phyloP scores from a whole-genome alignment of 192 early-diverging fungal species.

The Helicostylum pulchrum region DNA sequence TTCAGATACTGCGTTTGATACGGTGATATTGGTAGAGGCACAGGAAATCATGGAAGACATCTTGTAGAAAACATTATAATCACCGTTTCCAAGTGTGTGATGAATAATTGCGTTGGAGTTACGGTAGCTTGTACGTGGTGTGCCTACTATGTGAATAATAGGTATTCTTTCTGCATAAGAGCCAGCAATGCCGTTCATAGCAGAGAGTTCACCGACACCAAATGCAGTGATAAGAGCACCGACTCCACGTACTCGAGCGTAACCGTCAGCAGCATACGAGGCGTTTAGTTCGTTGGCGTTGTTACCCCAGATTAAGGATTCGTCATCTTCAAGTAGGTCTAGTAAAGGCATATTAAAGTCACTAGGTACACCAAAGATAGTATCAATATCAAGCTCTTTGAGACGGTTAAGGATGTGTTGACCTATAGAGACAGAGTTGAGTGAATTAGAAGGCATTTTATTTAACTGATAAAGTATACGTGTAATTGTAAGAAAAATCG shows the following conservation, averaged over 20 bases:
- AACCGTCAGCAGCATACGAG: constrained; percentile 50
- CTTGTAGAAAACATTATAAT: too few species aligned
- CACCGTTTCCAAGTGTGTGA: too few species aligned
- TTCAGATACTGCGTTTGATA: too few species aligned
- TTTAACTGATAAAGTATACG: too few species aligned
- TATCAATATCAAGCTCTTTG: constrained; percentile 43
- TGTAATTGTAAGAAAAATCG: too few species aligned
- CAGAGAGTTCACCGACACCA: constrained; percentile 45
- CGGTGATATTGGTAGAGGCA: too few species aligned
- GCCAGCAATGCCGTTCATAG: constrained; percentile 45
- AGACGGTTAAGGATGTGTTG: constrained; percentile 39
- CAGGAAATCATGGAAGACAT: too few species aligned
- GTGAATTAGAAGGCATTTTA: too few species aligned
- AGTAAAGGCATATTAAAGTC: constrained; percentile 42
- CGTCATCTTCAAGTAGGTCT: constrained; percentile 35
- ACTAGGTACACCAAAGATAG: constrained; percentile 46
- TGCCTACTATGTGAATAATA: constrained; percentile 51
- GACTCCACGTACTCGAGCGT: constrained; percentile 42
- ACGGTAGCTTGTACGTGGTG: constrained; percentile 39
- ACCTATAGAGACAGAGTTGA: constrained; percentile 27
- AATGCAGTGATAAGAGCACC: constrained; percentile 43
- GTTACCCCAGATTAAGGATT: constrained; percentile 42
- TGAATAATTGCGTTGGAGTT: constrained; percentile 31
- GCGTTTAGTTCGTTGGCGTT: constrained; percentile 44
- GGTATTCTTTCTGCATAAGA: constrained; percentile 45